Base-by-base conservation (phyloP, 257 asterid species). In the Przewalskia tangutica region DNA sequence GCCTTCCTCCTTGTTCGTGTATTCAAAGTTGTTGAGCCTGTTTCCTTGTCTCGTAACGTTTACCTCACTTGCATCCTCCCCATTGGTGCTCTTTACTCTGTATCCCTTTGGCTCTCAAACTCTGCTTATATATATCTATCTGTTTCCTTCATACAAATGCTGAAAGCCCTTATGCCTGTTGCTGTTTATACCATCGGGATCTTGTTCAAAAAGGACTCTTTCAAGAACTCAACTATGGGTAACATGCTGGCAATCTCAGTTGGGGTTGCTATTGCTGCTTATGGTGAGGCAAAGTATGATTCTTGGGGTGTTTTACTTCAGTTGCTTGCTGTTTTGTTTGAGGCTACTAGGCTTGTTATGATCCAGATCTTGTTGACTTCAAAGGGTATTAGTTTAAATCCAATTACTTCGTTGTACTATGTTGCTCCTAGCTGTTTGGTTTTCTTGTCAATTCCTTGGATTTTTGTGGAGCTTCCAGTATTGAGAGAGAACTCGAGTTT, bases 1-100 rank as follows among this genome's bases (percentile, higher is more conserved):
- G 84, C 84, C 3, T 84, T 81, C 48, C 53, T 81, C 5, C 82
- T 81, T 44, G 84, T 81, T n/a, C 84, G 87, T 18, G 76, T 81
- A 16, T 65, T 75, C 42, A 75, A 64, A 53, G 63, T 81, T n/a
- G 71, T 82, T 12, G 84, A 84, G 32, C 84, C 84, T 13, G 78
- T 65, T 32, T 20, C 84, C 18, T 55, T 84, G 46, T 81, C 87
- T 12, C 75, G 84, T 14, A 67, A 64, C 7, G 65, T 76, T 46
- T 84, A 81, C 18, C 65, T 81, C 50, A 73, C 81, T 53, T 63
- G 84, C 38, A 75, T 84, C 8, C 67, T 84, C 36, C 87, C 84
- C 18, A 65, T 81, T 44, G 79, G 79, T 42, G 84, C 66, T 0
- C 79, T 81, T 44, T 81, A 81, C 66, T 51, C 84, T 5, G 36